Evolutionary conservation across 1,284 basidiomycete species (phyloP), one percentile per base, ranked within the genome.

Genomic region (Phenoliferia sp.): DNA sequence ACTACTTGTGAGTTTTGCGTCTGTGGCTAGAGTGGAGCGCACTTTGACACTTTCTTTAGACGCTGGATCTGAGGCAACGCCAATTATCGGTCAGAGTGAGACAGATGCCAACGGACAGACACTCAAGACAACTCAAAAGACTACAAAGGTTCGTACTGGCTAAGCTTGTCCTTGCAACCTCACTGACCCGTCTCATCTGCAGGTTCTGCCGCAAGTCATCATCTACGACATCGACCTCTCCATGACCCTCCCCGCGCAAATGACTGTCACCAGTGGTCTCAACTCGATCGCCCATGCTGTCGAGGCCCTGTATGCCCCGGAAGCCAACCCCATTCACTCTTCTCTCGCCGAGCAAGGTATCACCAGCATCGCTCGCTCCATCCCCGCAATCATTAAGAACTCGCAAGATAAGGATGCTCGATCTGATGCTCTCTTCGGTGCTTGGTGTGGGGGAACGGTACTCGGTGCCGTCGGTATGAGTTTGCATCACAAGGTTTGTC

Each of bases 201-300:
- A 68, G 62, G 81, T 83, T 57, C 76, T 83, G 7, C 82, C 82
- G 0, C 79, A 80, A 56, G 80, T 80, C 29, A 81, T 83, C 70
- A 78, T 83, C 17, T 83, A 83, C 74, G 82, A 83, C 68, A 77
- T 82, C 59, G 78, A 80, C 69, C 78, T 83, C 59, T 82, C 82
- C 3, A 74, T 82, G 26, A 77, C 78, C n/a, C 80, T 83, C 9
- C 81, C 82, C 3, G 62, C 70, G 28, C 75, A 77, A 63, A 78
- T 82, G 74, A 81, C 81, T 12, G 78, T 80, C 60, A 82, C 82
- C 3, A 80, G 79, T 33, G 81, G 81, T 32, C 73, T 83, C 58
- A 83, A 83, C 71, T 82, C 82, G 16, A 80, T 83, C 66, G 82
- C 82, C 0, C 82, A 83, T 70, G 79, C 81, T 36, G 79, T 82